phyloP scores from a whole-genome alignment of 345 rosid species.

The Eucalyptus cladocalyx region DNA sequence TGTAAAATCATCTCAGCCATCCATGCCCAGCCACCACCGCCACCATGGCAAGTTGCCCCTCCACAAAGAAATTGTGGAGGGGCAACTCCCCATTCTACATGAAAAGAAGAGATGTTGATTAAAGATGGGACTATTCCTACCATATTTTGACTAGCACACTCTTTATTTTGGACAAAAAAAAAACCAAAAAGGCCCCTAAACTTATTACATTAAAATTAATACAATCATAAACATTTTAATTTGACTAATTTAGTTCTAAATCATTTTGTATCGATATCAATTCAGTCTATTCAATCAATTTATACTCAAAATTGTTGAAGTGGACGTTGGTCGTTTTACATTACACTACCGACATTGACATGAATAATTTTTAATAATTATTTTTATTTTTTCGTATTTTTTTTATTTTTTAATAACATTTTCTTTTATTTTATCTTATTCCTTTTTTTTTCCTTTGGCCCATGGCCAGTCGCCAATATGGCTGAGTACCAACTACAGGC shows the following conservation, averaged over 20 bases:
- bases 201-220: accelerated
- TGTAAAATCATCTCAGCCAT: not conserved
- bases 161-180: not conserved
- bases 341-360: accelerated
- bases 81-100: not conserved
- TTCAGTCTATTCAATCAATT: too few species aligned
- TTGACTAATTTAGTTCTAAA: accelerated
- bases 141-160: not conserved
- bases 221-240: too few species aligned
- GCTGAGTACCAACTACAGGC: too few species aligned
- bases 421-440: too few species aligned
- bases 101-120: not conserved
- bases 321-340: not conserved
- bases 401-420: too few species aligned
- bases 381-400: too few species aligned
- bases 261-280: too few species aligned
- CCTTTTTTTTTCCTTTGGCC: too few species aligned
- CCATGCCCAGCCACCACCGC: not conserved
- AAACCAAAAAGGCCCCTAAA: accelerated
- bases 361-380: too few species aligned
- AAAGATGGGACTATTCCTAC: not conserved
- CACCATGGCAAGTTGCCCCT: not conserved
- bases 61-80: not conserved
- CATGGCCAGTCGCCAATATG: not conserved
- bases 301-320: too few species aligned